phyloP scores from a whole-genome alignment of 2,329 filamentous ascomycete genomes.

The Truncatella angustata region DNA sequence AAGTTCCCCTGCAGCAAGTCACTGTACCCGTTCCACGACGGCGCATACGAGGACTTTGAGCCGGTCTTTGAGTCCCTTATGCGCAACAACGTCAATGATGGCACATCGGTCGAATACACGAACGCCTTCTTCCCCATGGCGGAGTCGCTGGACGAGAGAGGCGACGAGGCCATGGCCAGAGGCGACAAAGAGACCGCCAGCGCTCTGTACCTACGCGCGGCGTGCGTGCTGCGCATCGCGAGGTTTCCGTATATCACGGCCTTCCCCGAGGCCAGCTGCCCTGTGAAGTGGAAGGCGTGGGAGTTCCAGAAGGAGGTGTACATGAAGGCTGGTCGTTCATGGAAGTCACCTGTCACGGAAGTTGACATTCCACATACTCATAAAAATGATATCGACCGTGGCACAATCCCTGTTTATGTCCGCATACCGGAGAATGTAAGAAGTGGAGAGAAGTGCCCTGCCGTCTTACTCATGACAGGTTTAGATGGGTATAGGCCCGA shows the following conservation, averaged over 20 bases:
- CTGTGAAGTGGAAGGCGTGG: slow-evolving; percentile 62
- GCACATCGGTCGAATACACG: slow-evolving; percentile 50
- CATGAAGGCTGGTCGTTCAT: slow-evolving; percentile 52
- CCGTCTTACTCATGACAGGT: slow-evolving; percentile 58
- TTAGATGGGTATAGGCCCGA: slow-evolving; percentile 63
- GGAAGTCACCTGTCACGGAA: slow-evolving; percentile 60
- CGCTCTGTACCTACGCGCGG: slow-evolving; percentile 66
- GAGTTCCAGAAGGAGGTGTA: slow-evolving; percentile 63
- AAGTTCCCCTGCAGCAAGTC: slow-evolving; percentile 61
- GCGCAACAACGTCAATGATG: slow-evolving; percentile 60
- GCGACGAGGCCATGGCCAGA: slow-evolving; percentile 45
- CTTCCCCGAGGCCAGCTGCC: slow-evolving; percentile 58
- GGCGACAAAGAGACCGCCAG: slow-evolving; percentile 54
- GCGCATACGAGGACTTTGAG: slow-evolving; percentile 64
- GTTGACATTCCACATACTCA: slow-evolving; percentile 59
- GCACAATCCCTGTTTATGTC: slow-evolving; percentile 62
- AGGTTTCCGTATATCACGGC: no score
- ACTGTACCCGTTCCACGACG: slow-evolving; percentile 75
- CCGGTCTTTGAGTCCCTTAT: slow-evolving; percentile 66
- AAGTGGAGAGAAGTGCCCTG: slow-evolving; percentile 33
- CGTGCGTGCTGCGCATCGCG: slow-evolving; percentile 70
- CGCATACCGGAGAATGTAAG: slow-evolving; percentile 48
- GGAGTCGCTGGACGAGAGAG: slow-evolving; percentile 51
- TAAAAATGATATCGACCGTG: slow-evolving; percentile 47
- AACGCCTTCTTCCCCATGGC: slow-evolving; percentile 61